Conservation (phyloP, 495 filamentous ascomycete genomes). For the Aspergillus nidulans region DNA sequence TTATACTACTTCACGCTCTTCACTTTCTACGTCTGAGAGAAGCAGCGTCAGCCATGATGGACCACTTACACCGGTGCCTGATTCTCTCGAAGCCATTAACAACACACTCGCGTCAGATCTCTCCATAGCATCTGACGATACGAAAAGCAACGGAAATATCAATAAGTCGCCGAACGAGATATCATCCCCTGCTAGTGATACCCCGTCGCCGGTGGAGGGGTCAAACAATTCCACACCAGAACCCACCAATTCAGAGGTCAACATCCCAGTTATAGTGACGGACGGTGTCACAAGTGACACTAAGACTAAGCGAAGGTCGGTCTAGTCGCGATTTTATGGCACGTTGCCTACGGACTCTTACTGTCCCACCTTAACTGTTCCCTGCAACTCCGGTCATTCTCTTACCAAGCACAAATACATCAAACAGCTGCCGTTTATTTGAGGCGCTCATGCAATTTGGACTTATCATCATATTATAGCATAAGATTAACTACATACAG, state of each 20-base stretch:
- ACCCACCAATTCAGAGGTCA: constrained; percentile 1
- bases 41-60: constrained; percentile 37
- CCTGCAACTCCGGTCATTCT: not conserved
- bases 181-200: not conserved
- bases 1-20: constrained; percentile 41
- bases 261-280: constrained; percentile 22
- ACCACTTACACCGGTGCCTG: constrained; percentile 21
- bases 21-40: constrained; percentile 45
- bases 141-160: not conserved
- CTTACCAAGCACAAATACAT: not conserved
- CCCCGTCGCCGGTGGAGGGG: not conserved
- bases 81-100: constrained; percentile 27
- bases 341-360: not conserved
- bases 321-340: not conserved
- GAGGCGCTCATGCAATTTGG: not conserved
- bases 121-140: constrained; percentile 36
- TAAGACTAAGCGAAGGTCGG: constrained; percentile 1
- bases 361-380: not conserved
- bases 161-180: not conserved
- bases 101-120: constrained; percentile 24
- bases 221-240: not conserved
- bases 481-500: not conserved
- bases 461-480: not conserved
- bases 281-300: constrained; percentile 9
- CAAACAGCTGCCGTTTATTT: not conserved